These are phyloP conservation scores for Boletales sp. DNA, from an alignment of 768 basidiomycete genomes.

Conservation along the genomic window DNA sequence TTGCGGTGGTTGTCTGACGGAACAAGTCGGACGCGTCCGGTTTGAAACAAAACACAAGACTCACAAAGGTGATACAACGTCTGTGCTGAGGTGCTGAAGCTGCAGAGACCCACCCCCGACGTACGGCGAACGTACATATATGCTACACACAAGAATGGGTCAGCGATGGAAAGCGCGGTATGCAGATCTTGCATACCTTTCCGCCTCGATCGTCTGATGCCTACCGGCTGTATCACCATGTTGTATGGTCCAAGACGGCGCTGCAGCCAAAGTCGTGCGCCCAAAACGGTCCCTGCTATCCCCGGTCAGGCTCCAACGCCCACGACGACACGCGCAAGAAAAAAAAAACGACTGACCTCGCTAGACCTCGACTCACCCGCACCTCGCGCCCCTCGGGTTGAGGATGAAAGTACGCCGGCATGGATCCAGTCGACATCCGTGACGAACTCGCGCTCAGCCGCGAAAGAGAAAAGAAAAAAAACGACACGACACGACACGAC, in stretches of 20 bases:
- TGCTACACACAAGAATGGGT: neutral
- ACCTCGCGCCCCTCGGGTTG: neutral
- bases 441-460: neutral
- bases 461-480: neutral
- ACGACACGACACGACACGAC: neutral
- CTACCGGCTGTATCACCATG: neutral
- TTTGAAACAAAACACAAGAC: neutral
- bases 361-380: neutral
- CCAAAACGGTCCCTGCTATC: constrained; percentile 5
- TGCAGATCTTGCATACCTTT: neutral
- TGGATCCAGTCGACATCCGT: constrained; percentile 6
- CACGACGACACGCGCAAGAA: neutral
- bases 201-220: neutral
- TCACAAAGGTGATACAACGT: neutral
- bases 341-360: constrained; percentile 7
- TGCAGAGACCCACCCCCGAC: neutral
- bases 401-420: neutral
- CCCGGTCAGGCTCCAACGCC: neutral
- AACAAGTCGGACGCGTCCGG: neutral
- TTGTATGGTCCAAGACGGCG: constrained; percentile 1
- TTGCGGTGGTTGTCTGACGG: neutral
- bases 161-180: neutral
- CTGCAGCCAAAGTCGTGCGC: neutral
- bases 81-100: neutral
- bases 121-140: neutral